Evolutionary conservation across 176 grass and related monocot species (phyloP), one percentile per base, ranked within the genome.

Genomic region (Hordeum marinum): DNA sequence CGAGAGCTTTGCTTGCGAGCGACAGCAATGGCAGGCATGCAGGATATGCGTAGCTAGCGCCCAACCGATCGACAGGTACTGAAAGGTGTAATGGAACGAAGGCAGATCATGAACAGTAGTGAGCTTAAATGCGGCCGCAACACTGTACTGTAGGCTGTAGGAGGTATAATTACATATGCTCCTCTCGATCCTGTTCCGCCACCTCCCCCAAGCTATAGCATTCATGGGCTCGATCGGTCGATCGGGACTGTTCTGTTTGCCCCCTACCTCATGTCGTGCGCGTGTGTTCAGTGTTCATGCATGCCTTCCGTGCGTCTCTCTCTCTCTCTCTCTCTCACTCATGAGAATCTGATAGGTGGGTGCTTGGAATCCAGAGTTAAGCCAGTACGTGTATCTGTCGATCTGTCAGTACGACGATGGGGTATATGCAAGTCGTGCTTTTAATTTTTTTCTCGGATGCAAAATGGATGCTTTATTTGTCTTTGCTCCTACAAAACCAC

Each of bases 191-290:
- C 71, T 74, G 71, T 74, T 74, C 41, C 23, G 42, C 70, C 23
- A 41, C 54, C 40, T 14, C 43, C 71, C 71, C 25, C 71, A 18
- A 74, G 71, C 71, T 18, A 45, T 24, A 17, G 71, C 71, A 74
- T 74, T 74, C 71, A 74, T 74, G 71, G 71, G 7, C 24, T 73
- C 70, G 40, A 74, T 74, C 71, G 42, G 71, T 73, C 70, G 40
- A 74, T 74, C 71, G 42, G 71, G 42, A 74, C 71, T 29, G 42
- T 74, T 48, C 71, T 42, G 24, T 74, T 74, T 74, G 71, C 71
- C 71, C 63, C 71, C 71, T 74, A 74, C 71, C 71, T 74, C 71
- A 48, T 48, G 71, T 74, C 71, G 71, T 43, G 21, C 21, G 21
- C 40, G 9, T 17, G 12, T 68, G 17, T 29, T n/a, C n/a, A 15